Evolutionary conservation across 192 early-diverging fungal species (phyloP).

Genomic region (Coemansia biformis): DNA sequence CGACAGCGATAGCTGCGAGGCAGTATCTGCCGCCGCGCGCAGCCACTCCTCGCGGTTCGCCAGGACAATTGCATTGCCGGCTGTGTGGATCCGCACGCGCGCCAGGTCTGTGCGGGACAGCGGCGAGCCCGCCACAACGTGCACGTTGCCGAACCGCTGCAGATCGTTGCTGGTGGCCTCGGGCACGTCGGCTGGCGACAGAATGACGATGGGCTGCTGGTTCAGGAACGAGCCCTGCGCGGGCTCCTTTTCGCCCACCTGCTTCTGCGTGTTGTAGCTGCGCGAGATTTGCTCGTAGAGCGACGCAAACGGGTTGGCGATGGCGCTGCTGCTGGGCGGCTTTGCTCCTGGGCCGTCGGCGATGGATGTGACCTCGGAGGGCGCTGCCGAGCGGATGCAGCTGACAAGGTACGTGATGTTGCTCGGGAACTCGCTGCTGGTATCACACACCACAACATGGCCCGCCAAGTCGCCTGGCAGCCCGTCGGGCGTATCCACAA

Average conservation of each 20-base stretch:
- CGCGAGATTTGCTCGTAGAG: constrained; percentile 50
- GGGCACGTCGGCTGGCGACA: constrained; percentile 50
- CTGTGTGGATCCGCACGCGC: constrained; percentile 54
- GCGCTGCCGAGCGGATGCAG: constrained; percentile 57
- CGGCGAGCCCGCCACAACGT: constrained; percentile 56
- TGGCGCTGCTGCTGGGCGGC: background rate
- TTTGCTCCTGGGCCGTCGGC: constrained; percentile 6
- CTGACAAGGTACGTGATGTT: constrained; percentile 66
- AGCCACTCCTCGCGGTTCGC: constrained; percentile 51
- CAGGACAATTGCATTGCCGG: constrained; percentile 54
- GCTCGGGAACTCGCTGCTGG: constrained; percentile 54
- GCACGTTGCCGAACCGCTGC: constrained; percentile 50
- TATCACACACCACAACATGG: constrained; percentile 60
- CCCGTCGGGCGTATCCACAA: constrained; percentile 18
- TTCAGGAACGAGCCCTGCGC: constrained; percentile 23
- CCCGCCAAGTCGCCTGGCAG: constrained; percentile 45
- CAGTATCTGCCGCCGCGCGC: constrained; percentile 27
- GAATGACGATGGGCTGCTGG: constrained; percentile 56
- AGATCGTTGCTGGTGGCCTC: constrained; percentile 36
- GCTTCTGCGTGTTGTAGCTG: constrained; percentile 21
- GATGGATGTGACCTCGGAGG: constrained; percentile 22
- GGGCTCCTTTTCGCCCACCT: background rate
- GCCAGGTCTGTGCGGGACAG: constrained; percentile 57
- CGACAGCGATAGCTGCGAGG: constrained; percentile 33
- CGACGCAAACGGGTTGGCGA: constrained; percentile 26